Evolutionary conservation across 2,329 filamentous ascomycete genomes (phyloP), one percentile per base, ranked within the genome.

Genomic region (Graphiopsis chlorocephala): DNA sequence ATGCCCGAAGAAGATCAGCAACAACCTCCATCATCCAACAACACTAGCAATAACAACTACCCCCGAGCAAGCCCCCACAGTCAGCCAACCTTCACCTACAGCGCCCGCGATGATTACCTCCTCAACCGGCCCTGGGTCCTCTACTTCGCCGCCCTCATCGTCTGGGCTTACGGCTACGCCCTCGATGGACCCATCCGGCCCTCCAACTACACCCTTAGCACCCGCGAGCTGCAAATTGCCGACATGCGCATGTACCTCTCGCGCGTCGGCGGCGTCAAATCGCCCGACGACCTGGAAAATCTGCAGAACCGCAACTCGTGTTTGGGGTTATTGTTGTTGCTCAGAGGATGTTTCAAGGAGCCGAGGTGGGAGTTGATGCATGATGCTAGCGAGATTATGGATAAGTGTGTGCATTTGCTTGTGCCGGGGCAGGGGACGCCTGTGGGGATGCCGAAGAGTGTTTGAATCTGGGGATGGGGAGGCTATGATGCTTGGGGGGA

Each of bases 141-240:
- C 60, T 99, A 97, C 78, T 96, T 97, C 74, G 92, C 95, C 0
- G 88, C 89, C 0, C 83, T 99, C 15, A 92, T 97, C 25, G 91
- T 98, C 0, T 99, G 95, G 95, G 92, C 88, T 66, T 99, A 98
- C 72, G 94, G 93, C 2, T 97, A 88, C 74, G 93, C 94, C 0
- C 81, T 96, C 23, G 95, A 98, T 70, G 95, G 95, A 0, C 86
- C 92, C 0, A 65, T 75, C n/a, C 64, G 48, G 26, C 64, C 67
- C 2, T 68, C 69, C 7, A 67, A 70, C 59, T 83, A 78, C 70
- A 78, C 80, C 23, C 86, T 90, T 64, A 77, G 76, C 42, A 88
- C 82, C 0, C 83, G 83, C 57, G 84, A 87, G 15, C 89, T 91
- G 67, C 89, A 90, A 75, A 84, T 90, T 52, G 83, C 81, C 47